Evolutionary conservation across 495 filamentous ascomycete species (phyloP).

Genomic region (Daldinia vernicosa): DNA sequence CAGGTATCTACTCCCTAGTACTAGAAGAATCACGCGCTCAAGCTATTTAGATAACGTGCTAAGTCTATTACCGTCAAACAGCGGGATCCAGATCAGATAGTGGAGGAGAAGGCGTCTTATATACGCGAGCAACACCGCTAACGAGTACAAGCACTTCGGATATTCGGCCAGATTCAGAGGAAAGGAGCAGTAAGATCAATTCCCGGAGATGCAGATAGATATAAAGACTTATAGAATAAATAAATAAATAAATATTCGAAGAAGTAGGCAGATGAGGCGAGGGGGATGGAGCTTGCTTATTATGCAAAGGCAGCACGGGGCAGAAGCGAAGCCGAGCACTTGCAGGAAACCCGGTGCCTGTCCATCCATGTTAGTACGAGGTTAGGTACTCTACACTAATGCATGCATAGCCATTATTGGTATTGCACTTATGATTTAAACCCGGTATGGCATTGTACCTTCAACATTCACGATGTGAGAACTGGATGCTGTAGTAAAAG

Average conservation of each 20-base stretch:
- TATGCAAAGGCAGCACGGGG: slow-evolving; percentile 41
- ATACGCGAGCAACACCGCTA: slow-evolving; percentile 26
- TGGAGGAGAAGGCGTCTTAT: slow-evolving; percentile 23
- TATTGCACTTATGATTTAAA: not conserved
- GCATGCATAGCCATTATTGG: slow-evolving; percentile 29
- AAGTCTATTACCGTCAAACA: slow-evolving; percentile 20
- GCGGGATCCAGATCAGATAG: slow-evolving; percentile 8
- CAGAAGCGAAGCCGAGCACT: slow-evolving; percentile 42
- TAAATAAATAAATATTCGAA: slow-evolving; percentile 28
- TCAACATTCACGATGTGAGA: slow-evolving; percentile 2
- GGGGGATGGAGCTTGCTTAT: slow-evolving; percentile 40
- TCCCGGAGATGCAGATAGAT: slow-evolving; percentile 34
- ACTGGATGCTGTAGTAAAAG: not conserved
- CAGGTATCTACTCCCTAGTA: slow-evolving; percentile 27
- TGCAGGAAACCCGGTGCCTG: slow-evolving; percentile 27
- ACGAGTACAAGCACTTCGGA: slow-evolving; percentile 28
- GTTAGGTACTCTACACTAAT: slow-evolving; percentile 32
- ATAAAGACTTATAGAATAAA: slow-evolving; percentile 31
- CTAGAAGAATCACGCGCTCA: slow-evolving; percentile 42
- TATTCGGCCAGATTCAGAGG: slow-evolving; percentile 30
- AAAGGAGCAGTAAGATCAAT: slow-evolving; percentile 26
- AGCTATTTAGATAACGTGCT: slow-evolving; percentile 31
- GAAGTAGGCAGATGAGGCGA: slow-evolving; percentile 32
- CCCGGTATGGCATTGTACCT: not conserved
- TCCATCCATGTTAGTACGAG: slow-evolving; percentile 40